These are phyloP conservation scores for Eutypa lata DNA, from an alignment of 2,329 filamentous ascomycete species.

Conservation along the genomic window DNA sequence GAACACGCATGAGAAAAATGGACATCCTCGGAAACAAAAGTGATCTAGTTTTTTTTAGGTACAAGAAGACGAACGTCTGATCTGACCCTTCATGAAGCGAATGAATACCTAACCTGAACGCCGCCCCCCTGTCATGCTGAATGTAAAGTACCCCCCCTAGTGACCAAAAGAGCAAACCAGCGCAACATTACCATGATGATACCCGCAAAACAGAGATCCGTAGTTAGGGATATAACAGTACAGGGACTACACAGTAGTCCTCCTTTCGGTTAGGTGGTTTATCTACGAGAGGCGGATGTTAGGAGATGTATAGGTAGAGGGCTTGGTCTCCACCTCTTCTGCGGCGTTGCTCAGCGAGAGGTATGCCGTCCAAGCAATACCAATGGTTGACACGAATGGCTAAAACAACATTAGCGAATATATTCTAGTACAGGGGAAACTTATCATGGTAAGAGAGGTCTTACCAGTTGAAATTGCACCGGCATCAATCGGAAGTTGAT, in stretches of 20 bases:
- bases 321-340: constrained; percentile 56
- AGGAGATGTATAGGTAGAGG: constrained; percentile 27
- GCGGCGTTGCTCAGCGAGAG: constrained; percentile 87
- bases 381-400: constrained; percentile 94
- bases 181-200: background rate
- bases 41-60: background rate
- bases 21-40: background rate
- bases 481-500: constrained; percentile 96
- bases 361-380: constrained; percentile 97
- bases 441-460: constrained; percentile 28
- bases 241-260: background rate
- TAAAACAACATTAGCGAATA: constrained; percentile 33
- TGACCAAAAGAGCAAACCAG: background rate
- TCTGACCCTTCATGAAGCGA: background rate
- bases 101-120: background rate
- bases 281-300: constrained; percentile 32
- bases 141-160: background rate
- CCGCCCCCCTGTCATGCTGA: background rate
- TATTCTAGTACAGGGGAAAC: background rate
- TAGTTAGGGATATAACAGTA: background rate
- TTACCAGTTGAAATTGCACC: constrained; percentile 91
- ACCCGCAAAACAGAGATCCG: background rate
- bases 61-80: background rate
- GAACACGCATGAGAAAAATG: background rate
- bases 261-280: background rate